Evolutionary conservation across 1,284 basidiomycete species (phyloP), one percentile per base, ranked within the genome.

Genomic region (Ganoderma meredithae): DNA sequence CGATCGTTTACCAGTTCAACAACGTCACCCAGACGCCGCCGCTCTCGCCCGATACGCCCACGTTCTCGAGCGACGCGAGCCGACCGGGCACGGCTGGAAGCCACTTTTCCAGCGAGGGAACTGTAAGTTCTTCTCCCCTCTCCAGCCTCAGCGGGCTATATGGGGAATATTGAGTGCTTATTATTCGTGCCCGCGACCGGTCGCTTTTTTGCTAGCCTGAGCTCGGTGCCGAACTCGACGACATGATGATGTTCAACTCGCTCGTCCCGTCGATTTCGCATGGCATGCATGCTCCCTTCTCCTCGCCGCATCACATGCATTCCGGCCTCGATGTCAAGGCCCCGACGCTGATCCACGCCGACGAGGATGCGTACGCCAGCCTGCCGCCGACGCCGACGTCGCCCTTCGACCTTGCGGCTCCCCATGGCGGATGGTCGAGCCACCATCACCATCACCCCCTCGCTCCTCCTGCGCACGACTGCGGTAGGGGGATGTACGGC

Each of bases 301-400:
- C 53, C n/a, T 60, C 61, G 3, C 19, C 56, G 25, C 66, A 67
- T 36, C 22, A 43, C 2, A 33, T 65, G 62, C 65, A 68, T 65
- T 58, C 68, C 47, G 47, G 62, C 13, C 31, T 44, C 40, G 68
- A 69, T 66, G 60, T 71, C 39, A 67, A 69, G 69, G 66, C 72
- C 19, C 76, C 75, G 12, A 68, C 71, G 36, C 75, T 77, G 25
- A 72, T 77, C 60, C 75, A 74, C 39, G 73, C 73, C 47, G 75
- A 73, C 70, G 76, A 78, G 59, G 77, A 79, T 40, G 76, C 75
- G 27, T 78, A 78, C 72, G 68, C 73, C 55, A 76, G 75, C 55
- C 72, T 78, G 36, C 77, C 77, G 19, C 77, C 75, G 49, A 72
- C 71, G 36, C 71, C 71, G 49, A 72, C 66, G 4, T 76, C 75